Evolutionary conservation across 1,284 basidiomycete genomes (phyloP).

Genomic region (Gomphus bonarii): DNA sequence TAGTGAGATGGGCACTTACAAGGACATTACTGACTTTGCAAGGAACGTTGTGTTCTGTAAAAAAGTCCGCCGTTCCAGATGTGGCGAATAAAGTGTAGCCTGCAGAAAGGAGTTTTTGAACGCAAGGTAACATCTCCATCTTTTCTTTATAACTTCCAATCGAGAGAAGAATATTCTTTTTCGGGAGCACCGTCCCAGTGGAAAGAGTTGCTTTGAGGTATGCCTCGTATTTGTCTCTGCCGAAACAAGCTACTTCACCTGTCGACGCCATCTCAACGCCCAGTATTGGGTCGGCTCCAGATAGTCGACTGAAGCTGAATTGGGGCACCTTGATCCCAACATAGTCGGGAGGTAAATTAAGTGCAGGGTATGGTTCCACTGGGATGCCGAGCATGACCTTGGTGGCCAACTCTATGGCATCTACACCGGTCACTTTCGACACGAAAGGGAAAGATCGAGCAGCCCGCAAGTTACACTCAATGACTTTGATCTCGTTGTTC

Average conservation of each 20-base stretch:
- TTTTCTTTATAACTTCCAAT: constrained; percentile 98
- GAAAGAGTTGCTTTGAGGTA: constrained; percentile 97
- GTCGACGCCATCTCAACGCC: constrained; percentile 99
- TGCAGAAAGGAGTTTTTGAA: constrained; percentile 91
- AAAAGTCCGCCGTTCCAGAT: constrained; percentile 92
- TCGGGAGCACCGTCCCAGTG: constrained; percentile 88
- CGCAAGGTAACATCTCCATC: constrained; percentile 89
- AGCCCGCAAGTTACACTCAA: constrained; percentile 97
- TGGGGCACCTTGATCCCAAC: constrained; percentile 99
- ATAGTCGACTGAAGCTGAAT: constrained; percentile 93
- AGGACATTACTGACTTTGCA: constrained; percentile 53
- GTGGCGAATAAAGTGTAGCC: constrained; percentile 98
- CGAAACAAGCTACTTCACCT: constrained; percentile 98
- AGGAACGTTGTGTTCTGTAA: constrained; percentile 75
- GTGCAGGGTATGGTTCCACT: constrained; percentile 84
- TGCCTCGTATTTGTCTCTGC: constrained; percentile 95
- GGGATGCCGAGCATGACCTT: constrained; percentile 94
- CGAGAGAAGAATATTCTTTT: constrained; percentile 93
- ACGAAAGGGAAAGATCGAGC: constrained; percentile 99
- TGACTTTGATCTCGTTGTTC: constrained; percentile 99
- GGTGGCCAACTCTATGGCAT: constrained; percentile 97
- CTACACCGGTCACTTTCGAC: constrained; percentile 94
- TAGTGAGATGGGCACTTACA: constrained; percentile 8
- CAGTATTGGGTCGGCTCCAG: constrained; percentile 95
- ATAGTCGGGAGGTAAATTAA: constrained; percentile 82